These are phyloP conservation scores for Chimonanthus salicifolius DNA, from an alignment of 164 flowering plant genomes.

Conservation along the genomic window DNA sequence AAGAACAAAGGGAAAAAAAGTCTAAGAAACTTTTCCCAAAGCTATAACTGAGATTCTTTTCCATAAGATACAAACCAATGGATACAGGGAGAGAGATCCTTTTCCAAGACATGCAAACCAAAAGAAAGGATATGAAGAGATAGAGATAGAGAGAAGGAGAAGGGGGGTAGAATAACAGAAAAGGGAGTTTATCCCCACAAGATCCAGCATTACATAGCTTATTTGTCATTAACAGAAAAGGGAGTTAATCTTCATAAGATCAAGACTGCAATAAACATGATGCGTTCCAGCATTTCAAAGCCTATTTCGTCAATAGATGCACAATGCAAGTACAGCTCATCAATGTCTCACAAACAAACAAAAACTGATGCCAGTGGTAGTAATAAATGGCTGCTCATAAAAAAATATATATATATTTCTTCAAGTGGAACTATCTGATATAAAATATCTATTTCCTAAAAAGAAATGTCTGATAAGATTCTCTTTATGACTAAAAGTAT, in stretches of 20 bases:
- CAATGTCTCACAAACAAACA: background rate
- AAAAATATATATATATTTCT: background rate
- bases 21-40: constrained; percentile 21
- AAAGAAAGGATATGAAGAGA: background rate
- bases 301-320: background rate
- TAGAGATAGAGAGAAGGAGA: background rate
- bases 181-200: background rate
- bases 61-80: constrained; percentile 2
- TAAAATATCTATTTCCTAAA: too few relatives aligned
- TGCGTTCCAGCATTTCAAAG: background rate
- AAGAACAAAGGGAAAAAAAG: constrained; percentile 20
- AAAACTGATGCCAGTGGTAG: background rate
- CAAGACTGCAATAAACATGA: background rate
- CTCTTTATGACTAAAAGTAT: background rate
- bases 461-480: too few relatives aligned
- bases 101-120: constrained; percentile 6
- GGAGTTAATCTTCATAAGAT: background rate
- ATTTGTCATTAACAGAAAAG: background rate
- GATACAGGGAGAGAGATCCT: background rate
- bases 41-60: constrained; percentile 9
- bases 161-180: constrained; percentile 1
- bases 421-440: too few relatives aligned
- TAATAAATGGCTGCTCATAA: too few relatives aligned
- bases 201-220: background rate
- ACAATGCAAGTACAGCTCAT: background rate